Evolutionary conservation across 2,329 filamentous ascomycete genomes (phyloP), one percentile per base, ranked within the genome.

Genomic region (Aspergillus sp.): DNA sequence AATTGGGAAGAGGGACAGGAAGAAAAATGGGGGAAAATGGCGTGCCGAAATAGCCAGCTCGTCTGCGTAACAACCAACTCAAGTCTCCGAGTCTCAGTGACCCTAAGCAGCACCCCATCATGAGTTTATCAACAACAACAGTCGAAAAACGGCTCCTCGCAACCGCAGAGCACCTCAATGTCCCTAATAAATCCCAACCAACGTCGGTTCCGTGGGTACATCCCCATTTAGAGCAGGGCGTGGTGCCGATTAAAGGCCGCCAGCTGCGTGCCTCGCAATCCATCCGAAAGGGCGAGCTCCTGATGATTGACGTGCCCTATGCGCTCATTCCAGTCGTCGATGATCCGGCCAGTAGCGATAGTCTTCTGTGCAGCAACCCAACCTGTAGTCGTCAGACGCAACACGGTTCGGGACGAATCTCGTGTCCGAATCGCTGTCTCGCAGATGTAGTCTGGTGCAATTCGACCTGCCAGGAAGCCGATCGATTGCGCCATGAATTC

Each of bases 321-420:
- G 69, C 71, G 47, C 54, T 72, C 19, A 72, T 74, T 28, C 71
- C 72, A 10, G 70, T 69, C 21, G 70, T 73, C 15, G 71, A 73
- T 58, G 53, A 69, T 13, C 70, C 70, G 12, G 53, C 58, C 1
- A 36, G 36, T 38, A 70, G 63, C 41, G 66, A 70, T 12, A 50
- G 63, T 13, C 63, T 73, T 23, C 58, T 72, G 51, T 74, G 72
- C 71, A 74, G 67, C 63, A 70, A 70, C 57, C 62, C 67, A 4
- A 62, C 63, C 32, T 74, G 72, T 67, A 72, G 70, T 63, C 61
- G 61, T 12, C 64, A 38, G 2, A 62, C 65, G 8, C 17, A 56
- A 10, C 21, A 55, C 23, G 6, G 10, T 7, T 9, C 49, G 4
- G 62, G 56, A 6, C 60, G 65, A 17, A 52, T 49, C 8, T 13